Conservation (phyloP, 805 yeast genomes). For the Blastobotrys mokoenaii region DNA sequence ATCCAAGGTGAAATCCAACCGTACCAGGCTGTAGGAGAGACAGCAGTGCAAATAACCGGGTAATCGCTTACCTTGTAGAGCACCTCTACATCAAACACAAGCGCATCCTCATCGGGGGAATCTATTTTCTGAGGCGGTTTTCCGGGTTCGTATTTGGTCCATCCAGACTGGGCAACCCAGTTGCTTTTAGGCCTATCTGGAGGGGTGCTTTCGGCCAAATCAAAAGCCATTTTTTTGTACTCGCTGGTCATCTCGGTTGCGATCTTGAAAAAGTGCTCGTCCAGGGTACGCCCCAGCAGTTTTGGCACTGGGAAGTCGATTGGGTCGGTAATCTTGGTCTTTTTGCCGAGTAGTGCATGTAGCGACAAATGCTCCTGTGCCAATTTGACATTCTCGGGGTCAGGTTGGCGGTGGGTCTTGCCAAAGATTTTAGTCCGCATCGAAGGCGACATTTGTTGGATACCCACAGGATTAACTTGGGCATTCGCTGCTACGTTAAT, state of each 20-base stretch:
- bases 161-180: slow-evolving; percentile 64
- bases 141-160: slow-evolving; percentile 65
- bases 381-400: slow-evolving; percentile 37
- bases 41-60: slow-evolving; percentile 77
- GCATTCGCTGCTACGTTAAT: neutral
- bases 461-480: slow-evolving; percentile 25
- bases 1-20: slow-evolving; percentile 90
- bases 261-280: slow-evolving; percentile 70
- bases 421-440: slow-evolving; percentile 20
- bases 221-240: slow-evolving; percentile 44
- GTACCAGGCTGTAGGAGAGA: slow-evolving; percentile 75
- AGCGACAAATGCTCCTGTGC: slow-evolving; percentile 50
- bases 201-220: slow-evolving; percentile 33
- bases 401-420: slow-evolving; percentile 8
- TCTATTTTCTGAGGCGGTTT: slow-evolving; percentile 47
- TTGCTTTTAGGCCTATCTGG: slow-evolving; percentile 35
- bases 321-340: slow-evolving; percentile 54
- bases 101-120: slow-evolving; percentile 59
- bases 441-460: slow-evolving; percentile 21
- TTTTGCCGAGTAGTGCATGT: slow-evolving; percentile 68
- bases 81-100: slow-evolving; percentile 88
- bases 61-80: slow-evolving; percentile 65
- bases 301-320: slow-evolving; percentile 46
- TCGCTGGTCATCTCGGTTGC: slow-evolving; percentile 56
- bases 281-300: slow-evolving; percentile 62